Conservation (phyloP, 179 eudicot species). For the Camellia oleifera region DNA sequence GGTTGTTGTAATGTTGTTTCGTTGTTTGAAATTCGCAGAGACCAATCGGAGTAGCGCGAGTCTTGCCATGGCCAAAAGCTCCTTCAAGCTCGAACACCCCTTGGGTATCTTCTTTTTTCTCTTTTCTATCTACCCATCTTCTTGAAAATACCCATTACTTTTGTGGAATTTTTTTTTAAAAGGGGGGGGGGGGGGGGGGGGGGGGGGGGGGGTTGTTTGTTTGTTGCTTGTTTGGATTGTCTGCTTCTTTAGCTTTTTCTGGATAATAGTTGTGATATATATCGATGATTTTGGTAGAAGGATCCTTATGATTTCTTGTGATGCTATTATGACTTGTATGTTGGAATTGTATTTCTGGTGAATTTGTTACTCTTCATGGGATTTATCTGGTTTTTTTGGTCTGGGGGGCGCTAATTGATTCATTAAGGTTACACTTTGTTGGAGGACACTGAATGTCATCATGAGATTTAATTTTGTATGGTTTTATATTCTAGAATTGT, state of each 20-base stretch:
- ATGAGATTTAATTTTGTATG: too few relatives aligned
- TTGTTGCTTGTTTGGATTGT: not conserved
- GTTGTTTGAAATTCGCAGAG: conserved; percentile 33
- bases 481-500: not conserved
- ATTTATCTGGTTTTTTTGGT: not conserved
- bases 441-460: too few relatives aligned
- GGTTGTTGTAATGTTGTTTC: conserved; percentile 28
- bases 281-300: not conserved
- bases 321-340: not conserved
- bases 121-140: not conserved
- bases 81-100: conserved; percentile 78
- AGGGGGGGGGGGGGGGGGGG: too few relatives aligned
- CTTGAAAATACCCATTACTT: not conserved
- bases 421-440: too few relatives aligned
- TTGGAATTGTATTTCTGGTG: not conserved
- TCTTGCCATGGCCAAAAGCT: conserved; percentile 61
- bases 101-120: conserved; percentile 42
- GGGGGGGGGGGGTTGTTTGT: too few relatives aligned
- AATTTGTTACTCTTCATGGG: not conserved
- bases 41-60: conserved; percentile 14
- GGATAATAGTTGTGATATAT: not conserved
- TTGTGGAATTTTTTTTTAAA: not conserved
- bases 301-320: not conserved
- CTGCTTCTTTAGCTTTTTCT: not conserved
- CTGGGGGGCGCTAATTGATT: too few relatives aligned